Base-by-base conservation (phyloP, 169 alveolate species). In the Cyclospora cayetanensis region DNA sequence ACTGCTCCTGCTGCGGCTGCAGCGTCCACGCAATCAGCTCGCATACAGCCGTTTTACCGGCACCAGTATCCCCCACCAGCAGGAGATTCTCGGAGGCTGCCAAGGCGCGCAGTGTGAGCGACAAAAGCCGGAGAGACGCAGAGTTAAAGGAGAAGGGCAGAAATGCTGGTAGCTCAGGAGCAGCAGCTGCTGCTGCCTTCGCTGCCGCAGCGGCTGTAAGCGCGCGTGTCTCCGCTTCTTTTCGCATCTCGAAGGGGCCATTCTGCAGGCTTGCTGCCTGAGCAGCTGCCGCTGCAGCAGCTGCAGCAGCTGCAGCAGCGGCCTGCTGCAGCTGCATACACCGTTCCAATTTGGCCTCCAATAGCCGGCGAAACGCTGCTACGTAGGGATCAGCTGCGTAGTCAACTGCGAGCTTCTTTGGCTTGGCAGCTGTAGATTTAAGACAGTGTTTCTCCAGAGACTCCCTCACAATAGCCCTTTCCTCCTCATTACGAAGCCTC, bases 21-120 rank as follows among this genome's bases (percentile, higher is more conserved):
- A 55, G 79, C 41, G 97, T 89, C 86, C 96, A 94, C 50, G 99
- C 96, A 66, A 98, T 76, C 72, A 96, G 94, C 95, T 98, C 99
- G 31, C 98, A 97, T 4, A 98, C 96, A 60, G 99, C 97, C 4
- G 99, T 98, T 91, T 99, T 99, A n/a, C 99, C 99, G 53, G 99
- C 96, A 12, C 99, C 99, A 1, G 99, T 99, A 90, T 99, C 99
- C 4, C 99, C 99, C n/a, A 99, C 99, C 37, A 99, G 95, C 65
- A 99, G 96, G 35, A 98, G 98, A 9, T 99, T 99, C 93, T 99
- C 99, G 11, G 97, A 94, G 93, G 97, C 95, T 31, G 93, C 95
- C 46, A 98, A 92, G 74, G 99, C 99, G 90, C 98, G 97, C 90
- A 97, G 96, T 25, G 98, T 95, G 50, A 99, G 94, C 35, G 98